Evolutionary conservation across 164 flowering plant species (phyloP).

Genomic region (Platanus orientalis): DNA sequence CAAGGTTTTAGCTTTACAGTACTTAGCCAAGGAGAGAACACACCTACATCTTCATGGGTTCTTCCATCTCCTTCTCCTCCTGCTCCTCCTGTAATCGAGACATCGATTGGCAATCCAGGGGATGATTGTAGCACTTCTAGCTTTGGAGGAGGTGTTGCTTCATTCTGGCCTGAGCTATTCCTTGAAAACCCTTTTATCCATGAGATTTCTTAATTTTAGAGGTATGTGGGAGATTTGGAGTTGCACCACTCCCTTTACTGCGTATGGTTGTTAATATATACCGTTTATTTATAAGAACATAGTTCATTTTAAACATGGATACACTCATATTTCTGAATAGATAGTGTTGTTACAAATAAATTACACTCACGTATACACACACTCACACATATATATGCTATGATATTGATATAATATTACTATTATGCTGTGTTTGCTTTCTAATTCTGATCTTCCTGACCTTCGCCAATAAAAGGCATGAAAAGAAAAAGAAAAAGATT

Average conservation of each 20-base stretch:
- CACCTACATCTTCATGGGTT: constrained; percentile 32
- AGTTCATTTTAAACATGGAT: background rate
- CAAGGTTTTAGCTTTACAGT: constrained; percentile 17
- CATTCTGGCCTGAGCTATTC: constrained; percentile 42
- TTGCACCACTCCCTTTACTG: background rate
- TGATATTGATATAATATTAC: too few relatives aligned
- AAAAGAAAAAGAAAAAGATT: too few relatives aligned
- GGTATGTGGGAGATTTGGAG: constrained; percentile 3
- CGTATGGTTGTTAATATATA: background rate
- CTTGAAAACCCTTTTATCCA: constrained; percentile 42
- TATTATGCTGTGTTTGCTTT: too few relatives aligned
- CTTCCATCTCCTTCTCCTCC: constrained; percentile 14
- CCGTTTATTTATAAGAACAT: background rate
- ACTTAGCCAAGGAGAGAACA: constrained; percentile 24
- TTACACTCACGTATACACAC: background rate
- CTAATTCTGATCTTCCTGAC: too few relatives aligned
- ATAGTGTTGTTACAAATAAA: too few relatives aligned
- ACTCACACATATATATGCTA: background rate
- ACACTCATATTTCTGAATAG: too few relatives aligned
- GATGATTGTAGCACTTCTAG: constrained; percentile 38
- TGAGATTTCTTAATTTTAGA: constrained; percentile 24
- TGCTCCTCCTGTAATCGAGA: constrained; percentile 15
- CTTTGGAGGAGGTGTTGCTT: constrained; percentile 28
- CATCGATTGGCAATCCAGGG: constrained; percentile 21
- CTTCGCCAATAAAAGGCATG: too few relatives aligned